phyloP scores from a whole-genome alignment of 164 flowering plant species.

The Magnolia changhungtana region DNA sequence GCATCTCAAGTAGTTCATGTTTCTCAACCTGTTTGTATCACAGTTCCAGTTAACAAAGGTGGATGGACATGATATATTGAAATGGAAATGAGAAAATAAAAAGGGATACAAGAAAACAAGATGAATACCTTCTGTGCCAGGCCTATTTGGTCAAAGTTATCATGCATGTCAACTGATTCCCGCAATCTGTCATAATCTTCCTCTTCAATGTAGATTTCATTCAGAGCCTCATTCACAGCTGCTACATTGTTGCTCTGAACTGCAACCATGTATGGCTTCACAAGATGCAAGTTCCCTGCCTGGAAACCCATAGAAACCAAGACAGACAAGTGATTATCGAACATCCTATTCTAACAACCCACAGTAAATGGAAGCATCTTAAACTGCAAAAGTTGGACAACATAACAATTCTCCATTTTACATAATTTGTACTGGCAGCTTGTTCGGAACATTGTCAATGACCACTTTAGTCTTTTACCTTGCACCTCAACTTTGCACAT shows the following conservation, averaged over 20 bases:
- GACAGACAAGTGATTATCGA: neutral
- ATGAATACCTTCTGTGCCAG: conserved; percentile 87
- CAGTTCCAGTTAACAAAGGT: neutral
- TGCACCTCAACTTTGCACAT: neutral
- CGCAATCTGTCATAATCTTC: conserved; percentile 96
- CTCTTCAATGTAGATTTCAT: conserved; percentile 82
- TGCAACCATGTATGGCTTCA: conserved; percentile 98
- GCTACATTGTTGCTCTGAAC: conserved; percentile 93
- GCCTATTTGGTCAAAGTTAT: conserved; percentile 94
- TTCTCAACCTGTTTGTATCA: conserved; percentile 76
- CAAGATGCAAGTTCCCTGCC: conserved; percentile 91
- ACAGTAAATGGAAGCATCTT: neutral
- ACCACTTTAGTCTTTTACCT: neutral
- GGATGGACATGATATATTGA: neutral
- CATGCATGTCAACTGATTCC: conserved; percentile 92
- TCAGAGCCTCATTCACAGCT: conserved; percentile 95
- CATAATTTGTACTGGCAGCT: too few species aligned
- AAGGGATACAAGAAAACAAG: neutral
- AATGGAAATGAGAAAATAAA: neutral
- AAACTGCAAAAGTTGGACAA: neutral
- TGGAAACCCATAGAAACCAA: conserved; percentile 23
- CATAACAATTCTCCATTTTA: neutral
- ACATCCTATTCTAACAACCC: neutral
- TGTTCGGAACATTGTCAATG: too few species aligned
- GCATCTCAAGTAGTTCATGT: conserved; percentile 97